Conservation (phyloP, 2,329 filamentous ascomycete species). For the Phialophora macrospora region DNA sequence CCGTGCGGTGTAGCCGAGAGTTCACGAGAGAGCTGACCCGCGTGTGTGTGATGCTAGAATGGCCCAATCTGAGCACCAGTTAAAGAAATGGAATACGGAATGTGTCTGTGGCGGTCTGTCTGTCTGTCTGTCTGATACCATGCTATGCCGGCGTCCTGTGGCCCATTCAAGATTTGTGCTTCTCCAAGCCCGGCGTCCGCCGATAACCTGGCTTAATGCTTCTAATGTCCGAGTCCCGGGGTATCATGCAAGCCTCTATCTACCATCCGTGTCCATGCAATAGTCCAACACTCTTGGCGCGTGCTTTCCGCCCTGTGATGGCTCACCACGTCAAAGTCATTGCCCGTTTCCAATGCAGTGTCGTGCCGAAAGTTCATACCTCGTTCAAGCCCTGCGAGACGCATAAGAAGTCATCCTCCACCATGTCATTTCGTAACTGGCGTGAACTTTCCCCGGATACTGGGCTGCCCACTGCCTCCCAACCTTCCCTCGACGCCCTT, state of each 20-base stretch:
- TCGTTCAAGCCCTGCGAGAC: not conserved
- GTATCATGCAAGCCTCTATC: not conserved
- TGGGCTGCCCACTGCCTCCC: constrained; percentile 66
- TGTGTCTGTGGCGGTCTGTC: not conserved
- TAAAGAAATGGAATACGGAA: not conserved
- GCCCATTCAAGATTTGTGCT: not conserved
- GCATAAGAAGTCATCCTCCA: not conserved
- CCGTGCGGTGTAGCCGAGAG: not conserved
- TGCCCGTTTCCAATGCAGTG: constrained; percentile 1
- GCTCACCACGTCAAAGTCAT: not conserved
- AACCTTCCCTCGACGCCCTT: constrained; percentile 55
- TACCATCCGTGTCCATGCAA: not conserved
- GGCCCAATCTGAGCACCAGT: constrained; percentile 32
- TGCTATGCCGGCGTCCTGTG: not conserved
- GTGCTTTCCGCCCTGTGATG: not conserved
- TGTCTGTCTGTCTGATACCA: not conserved
- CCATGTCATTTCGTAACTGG: constrained; percentile 6
- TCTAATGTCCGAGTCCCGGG: not conserved
- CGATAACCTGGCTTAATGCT: not conserved
- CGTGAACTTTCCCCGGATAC: constrained; percentile 52
- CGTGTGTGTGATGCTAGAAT: constrained; percentile 22
- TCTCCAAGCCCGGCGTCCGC: not conserved
- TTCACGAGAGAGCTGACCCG: constrained; percentile 5
- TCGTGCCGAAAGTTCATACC: constrained; percentile 1
- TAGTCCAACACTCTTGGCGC: not conserved